Base-by-base conservation (phyloP, 139 green algal species). In the Zygnema cylindricum region DNA sequence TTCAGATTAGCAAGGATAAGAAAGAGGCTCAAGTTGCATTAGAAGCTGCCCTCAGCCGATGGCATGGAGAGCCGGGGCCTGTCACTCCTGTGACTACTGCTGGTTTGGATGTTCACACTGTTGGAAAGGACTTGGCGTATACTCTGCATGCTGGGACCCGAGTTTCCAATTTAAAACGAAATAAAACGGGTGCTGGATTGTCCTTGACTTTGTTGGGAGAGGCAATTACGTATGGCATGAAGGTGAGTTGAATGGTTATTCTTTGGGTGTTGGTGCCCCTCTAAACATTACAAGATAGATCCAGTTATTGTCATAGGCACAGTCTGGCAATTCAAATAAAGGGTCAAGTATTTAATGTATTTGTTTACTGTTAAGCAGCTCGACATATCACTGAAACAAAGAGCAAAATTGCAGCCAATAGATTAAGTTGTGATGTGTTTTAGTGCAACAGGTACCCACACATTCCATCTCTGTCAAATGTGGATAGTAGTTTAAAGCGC, bases 1-100 rank as follows among this genome's bases (percentile, higher is more conserved):
- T 82, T 77, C 95, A 97, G 87, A 77, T 97, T 42, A 92, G 92
- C 3, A 97, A 98, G 90, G 94, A 97, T 92, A 97, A 97, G 92
- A 93, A 94, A 38, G 82, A 94, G 69, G 82, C 90, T 54, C 79
- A 76, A 41, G 82, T 95, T 86, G 82, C 83, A 16, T 86, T 93
- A 63, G 91, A 97, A 89, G 88, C 76, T 21, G 95, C 95, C 77
- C 89, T 85, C 38, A 91, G 89, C 38, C 76, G 93, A 69, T 89
- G 88, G 54, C 92, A 96, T 93, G 69, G 69, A 71, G 69, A 49
- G 86, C 91, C 91, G 30, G 81, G 54, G 30, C 25, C 91, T 42
- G 2, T 76, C 78, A 43, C 42, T 25, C 42, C 42, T 30, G 89
- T 95, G 42, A 93, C 91, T 73, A 95, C 92, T 1, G 71, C 71